Percentiles rank a stretch among this genome's conserved stretches.
Conservation (phyloP, 192 early-diverging fungal genomes). For the Endogone sp. region DNA sequence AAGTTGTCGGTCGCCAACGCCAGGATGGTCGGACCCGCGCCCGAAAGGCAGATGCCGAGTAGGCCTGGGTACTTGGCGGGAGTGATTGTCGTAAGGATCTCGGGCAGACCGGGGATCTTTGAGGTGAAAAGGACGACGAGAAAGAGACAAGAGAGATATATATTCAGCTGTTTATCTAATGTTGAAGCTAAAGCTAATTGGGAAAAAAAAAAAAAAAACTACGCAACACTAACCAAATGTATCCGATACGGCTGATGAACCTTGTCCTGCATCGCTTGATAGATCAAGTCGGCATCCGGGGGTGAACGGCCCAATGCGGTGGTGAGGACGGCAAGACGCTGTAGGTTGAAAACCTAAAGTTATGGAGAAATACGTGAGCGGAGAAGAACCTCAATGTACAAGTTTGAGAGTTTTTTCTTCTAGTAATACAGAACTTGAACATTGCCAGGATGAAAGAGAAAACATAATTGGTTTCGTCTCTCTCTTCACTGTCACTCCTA, state of each 20-base stretch:
- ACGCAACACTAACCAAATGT: conserved; percentile 72
- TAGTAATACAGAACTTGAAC: background rate
- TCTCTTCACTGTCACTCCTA: too few species aligned
- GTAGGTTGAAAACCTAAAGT: conserved; percentile 80
- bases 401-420: too few species aligned
- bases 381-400: too few species aligned
- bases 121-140: background rate
- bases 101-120: conserved; percentile 85
- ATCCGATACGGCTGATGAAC: conserved; percentile 97
- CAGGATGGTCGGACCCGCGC: conserved; percentile 96
- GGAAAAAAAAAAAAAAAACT: conserved; percentile 8
- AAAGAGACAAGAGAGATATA: background rate
- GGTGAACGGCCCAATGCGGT: conserved; percentile 70
- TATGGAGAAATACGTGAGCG: background rate
- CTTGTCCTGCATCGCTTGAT: conserved; percentile 91
- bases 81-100: conserved; percentile 74
- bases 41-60: conserved; percentile 89
- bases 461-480: background rate
- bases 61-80: conserved; percentile 77
- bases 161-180: background rate
- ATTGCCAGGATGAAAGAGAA: background rate
- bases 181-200: background rate
- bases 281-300: conserved; percentile 75
- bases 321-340: conserved; percentile 89
- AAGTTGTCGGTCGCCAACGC: conserved; percentile 82